Evolutionary conservation across 2,329 filamentous ascomycete species (phyloP), one percentile per base, ranked within the genome.

Genomic region (Cercospora citrullina): DNA sequence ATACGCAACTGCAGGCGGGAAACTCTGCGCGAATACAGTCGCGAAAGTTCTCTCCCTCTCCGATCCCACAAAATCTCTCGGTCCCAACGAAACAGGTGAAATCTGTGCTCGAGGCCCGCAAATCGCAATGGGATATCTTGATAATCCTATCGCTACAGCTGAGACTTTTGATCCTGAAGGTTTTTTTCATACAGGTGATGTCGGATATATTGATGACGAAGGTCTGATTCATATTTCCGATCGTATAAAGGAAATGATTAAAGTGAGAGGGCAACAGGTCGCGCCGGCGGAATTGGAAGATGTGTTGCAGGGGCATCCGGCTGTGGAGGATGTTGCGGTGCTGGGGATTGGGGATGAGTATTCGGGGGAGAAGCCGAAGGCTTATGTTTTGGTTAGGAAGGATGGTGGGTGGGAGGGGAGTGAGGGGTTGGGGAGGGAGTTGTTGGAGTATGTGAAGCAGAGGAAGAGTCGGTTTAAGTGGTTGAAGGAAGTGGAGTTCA

Each of bases 391-490:
- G 4, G 72, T 81, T 63, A 84, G 83, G 70, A 45, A 18, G 6
- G 33, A 16, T 39, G 57, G 58, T 5, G 69, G 69, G 0, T 30
- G 68, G 4, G 48, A 67, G 31, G 60, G 65, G 14, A 68, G 53
- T 30, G 64, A 61, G 31, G 72, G 68, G 60, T 68, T 79, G 4
- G 82, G 83, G 2, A 76, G 74, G 64, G 82, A 83, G 63, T 83
- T 92, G 51, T 77, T 84, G 64, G 82, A 84, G 72, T 87, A 87
- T 75, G 88, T 92, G 3, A 84, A 86, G 75, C 84, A 87, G 57
- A 88, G 87, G 78, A 90, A 92, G 78, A 87, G 89, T 1, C 82
- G 86, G 26, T 87, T 91, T 77, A 91, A 91, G 80, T 88, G 86
- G 84, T 80, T 91, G 69, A 85, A 84, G 74, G 89, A 65, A 85